Percentiles rank a stretch among this genome's conserved stretches.
These are phyloP conservation scores for Arachnopeziza araneosa DNA, from an alignment of 2,329 filamentous ascomycete species.

Conservation along the genomic window DNA sequence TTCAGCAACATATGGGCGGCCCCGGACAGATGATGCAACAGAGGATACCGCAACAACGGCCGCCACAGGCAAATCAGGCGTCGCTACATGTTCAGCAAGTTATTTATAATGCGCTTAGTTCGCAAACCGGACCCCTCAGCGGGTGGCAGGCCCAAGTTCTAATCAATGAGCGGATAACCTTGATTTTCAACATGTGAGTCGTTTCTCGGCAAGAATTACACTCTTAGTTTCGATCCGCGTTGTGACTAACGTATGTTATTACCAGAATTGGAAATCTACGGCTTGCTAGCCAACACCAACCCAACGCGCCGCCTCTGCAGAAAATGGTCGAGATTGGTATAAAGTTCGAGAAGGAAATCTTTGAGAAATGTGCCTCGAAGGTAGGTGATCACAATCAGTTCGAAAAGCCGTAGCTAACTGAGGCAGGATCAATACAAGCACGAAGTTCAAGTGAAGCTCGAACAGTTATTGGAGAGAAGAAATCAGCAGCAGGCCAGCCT, in stretches of 20 bases:
- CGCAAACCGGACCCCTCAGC: slow-evolving; percentile 19
- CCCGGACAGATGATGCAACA: slow-evolving; percentile 28
- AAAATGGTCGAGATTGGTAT: slow-evolving; percentile 28
- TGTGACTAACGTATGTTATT: slow-evolving; percentile 5
- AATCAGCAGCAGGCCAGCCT: slow-evolving; percentile 24
- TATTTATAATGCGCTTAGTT: slow-evolving; percentile 23
- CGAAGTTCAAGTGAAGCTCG: slow-evolving; percentile 23
- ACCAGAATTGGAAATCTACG: slow-evolving; percentile 27
- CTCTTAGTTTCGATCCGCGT: background rate
- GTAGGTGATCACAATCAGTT: slow-evolving; percentile 10
- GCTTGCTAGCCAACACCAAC: slow-evolving; percentile 21
- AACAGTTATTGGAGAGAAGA: slow-evolving; percentile 25
- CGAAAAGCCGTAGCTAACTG: background rate
- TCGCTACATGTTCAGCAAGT: slow-evolving; percentile 22
- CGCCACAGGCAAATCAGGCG: slow-evolving; percentile 9
- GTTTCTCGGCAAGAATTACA: background rate
- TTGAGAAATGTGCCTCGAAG: slow-evolving; percentile 25
- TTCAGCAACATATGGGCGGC: slow-evolving; percentile 28
- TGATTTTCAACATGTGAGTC: slow-evolving; percentile 30
- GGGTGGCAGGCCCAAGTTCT: slow-evolving; percentile 26
- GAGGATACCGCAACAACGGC: slow-evolving; percentile 17
- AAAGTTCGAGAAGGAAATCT: slow-evolving; percentile 28
- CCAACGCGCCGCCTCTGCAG: slow-evolving; percentile 17
- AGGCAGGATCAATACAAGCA: slow-evolving; percentile 24
- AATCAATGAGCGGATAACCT: slow-evolving; percentile 25